Evolutionary conservation across 2,329 filamentous ascomycete genomes (phyloP).

Genomic region (Fusarium bactridioides): DNA sequence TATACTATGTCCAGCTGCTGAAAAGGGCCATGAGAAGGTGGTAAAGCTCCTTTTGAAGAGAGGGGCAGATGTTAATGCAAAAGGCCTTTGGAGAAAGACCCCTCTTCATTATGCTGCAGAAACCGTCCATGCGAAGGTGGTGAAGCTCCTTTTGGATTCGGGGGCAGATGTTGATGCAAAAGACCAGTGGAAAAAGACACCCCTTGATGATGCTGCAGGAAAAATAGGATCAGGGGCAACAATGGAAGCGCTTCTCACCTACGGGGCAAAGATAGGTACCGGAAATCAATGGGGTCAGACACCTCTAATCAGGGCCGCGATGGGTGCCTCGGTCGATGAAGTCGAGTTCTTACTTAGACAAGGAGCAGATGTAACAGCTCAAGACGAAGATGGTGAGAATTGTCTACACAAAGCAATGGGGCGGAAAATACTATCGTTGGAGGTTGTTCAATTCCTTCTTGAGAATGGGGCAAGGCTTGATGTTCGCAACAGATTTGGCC

Average conservation of each 20-base stretch:
- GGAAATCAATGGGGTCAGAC: rapidly evolving
- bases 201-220: rapidly evolving
- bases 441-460: rapidly evolving
- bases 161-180: rapidly evolving
- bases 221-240: rapidly evolving
- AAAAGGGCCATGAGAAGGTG: rapidly evolving
- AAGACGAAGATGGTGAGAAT: rapidly evolving
- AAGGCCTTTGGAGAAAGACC: rapidly evolving
- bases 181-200: rapidly evolving
- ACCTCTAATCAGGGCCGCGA: rapidly evolving
- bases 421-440: rapidly evolving
- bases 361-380: background rate
- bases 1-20: rapidly evolving
- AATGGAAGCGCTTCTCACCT: rapidly evolving
- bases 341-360: rapidly evolving
- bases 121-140: rapidly evolving
- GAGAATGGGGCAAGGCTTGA: background rate
- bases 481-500: rapidly evolving
- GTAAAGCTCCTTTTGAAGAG: background rate
- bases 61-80: rapidly evolving
- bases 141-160: background rate
- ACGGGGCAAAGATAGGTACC: background rate
- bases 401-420: rapidly evolving
- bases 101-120: background rate
- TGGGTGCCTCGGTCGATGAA: rapidly evolving